Percentiles rank a stretch among this genome's conserved stretches.
Conservation (phyloP, 805 yeast genomes). For the Wickerhamomyces canadensis region DNA sequence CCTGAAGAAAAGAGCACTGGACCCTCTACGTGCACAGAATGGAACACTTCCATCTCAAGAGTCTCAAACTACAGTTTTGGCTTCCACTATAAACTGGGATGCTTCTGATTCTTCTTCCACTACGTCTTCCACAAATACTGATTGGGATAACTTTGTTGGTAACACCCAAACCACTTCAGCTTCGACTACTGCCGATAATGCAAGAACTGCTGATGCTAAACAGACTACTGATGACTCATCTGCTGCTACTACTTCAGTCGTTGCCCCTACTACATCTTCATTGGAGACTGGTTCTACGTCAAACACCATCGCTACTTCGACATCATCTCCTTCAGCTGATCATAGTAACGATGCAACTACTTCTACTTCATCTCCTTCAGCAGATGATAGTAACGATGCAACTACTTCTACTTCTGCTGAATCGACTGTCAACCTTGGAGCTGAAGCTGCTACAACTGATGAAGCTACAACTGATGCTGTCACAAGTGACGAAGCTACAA, state of each 20-base stretch:
- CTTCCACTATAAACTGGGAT: too few species aligned
- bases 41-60: too few species aligned
- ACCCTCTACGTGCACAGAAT: too few species aligned
- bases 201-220: constrained; percentile 3
- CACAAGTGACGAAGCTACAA: background rate
- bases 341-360: background rate
- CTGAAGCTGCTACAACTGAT: background rate
- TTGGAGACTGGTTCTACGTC: background rate
- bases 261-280: background rate
- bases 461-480: background rate
- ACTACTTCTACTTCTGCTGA: background rate
- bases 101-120: too few species aligned
- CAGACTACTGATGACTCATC: background rate
- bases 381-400: too few species aligned
- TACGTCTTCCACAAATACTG: too few species aligned
- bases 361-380: too few species aligned
- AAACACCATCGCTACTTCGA: background rate
- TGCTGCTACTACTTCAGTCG: background rate
- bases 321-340: too few species aligned
- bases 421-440: background rate
- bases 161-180: background rate
- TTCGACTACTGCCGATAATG: background rate
- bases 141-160: too few species aligned
- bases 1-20: constrained; percentile 2
- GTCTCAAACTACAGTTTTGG: background rate